These are phyloP conservation scores for Chlorella ohadii DNA, from an alignment of 139 green algal genomes.

Conservation along the genomic window DNA sequence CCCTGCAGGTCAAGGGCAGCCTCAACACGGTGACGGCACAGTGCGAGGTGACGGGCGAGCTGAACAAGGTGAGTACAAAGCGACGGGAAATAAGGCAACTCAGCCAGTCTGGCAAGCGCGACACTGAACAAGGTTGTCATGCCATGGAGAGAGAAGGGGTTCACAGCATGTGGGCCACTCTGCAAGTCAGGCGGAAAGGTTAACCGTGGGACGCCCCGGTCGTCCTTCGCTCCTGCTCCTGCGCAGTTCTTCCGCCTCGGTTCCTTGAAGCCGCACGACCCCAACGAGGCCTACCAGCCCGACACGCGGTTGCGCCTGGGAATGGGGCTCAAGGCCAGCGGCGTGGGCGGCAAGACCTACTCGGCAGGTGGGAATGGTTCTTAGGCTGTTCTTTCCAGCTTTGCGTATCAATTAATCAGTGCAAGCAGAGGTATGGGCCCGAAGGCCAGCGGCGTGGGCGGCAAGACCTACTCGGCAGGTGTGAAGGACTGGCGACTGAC, in stretches of 20 bases:
- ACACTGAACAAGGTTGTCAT: no score
- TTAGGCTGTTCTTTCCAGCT: no score
- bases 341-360: not conserved
- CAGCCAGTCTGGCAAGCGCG: no score
- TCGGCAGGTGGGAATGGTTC: not conserved
- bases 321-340: slow-evolving; percentile 32
- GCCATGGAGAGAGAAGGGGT: no score
- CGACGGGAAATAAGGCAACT: no score
- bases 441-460: slow-evolving; percentile 28
- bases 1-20: not conserved
- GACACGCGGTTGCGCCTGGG: slow-evolving; percentile 41
- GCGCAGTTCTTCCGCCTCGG: slow-evolving; percentile 39
- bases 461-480: slow-evolving; percentile 6
- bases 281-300: slow-evolving; percentile 34
- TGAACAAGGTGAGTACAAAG: slow-evolving; percentile 30
- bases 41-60: not conserved
- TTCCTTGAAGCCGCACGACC: not conserved
- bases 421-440: slow-evolving; percentile 30
- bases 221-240: not conserved
- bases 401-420: no score
- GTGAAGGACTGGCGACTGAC: no score
- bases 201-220: no score
- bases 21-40: slow-evolving; percentile 38
- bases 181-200: no score
- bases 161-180: no score